Evolutionary conservation across 140 eudicot species (phyloP).

Genomic region (Stevia rebaudiana): DNA sequence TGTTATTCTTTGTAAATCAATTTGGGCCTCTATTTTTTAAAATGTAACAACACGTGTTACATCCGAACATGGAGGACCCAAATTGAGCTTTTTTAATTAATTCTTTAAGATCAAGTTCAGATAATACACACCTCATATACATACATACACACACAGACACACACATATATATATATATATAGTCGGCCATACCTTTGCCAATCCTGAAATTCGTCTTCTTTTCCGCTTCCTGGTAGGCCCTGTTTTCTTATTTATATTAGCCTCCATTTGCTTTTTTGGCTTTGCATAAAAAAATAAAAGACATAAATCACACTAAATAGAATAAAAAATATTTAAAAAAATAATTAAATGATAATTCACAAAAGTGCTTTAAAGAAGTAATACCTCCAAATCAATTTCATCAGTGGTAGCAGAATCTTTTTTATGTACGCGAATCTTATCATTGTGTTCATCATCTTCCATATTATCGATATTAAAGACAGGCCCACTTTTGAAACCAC

Average conservation of each 20-base stretch:
- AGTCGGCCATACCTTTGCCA: constrained; percentile 58
- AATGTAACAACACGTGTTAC: no score
- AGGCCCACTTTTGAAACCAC: constrained; percentile 26
- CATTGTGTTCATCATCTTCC: constrained; percentile 36
- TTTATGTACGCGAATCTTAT: constrained; percentile 23
- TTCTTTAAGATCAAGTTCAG: no score
- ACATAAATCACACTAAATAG: neutral
- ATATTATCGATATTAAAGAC: constrained; percentile 30
- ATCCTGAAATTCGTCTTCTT: constrained; percentile 50
- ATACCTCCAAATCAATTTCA: constrained; percentile 48
- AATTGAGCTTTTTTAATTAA: no score
- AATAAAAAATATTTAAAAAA: neutral
- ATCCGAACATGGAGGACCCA: no score
- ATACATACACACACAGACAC: neutral
- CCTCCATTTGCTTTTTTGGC: constrained; percentile 30
- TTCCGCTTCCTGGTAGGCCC: constrained; percentile 52
- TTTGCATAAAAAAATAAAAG: constrained; percentile 24
- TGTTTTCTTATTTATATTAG: constrained; percentile 32
- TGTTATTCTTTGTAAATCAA: no score
- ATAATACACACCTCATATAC: no score
- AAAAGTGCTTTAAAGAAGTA: neutral
- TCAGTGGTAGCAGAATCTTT: constrained; percentile 23
- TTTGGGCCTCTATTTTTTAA: no score
- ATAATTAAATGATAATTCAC: neutral
- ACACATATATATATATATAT: neutral